Conservation (phyloP, 2,329 filamentous ascomycete genomes). For the Akanthomyces dipterigenus region DNA sequence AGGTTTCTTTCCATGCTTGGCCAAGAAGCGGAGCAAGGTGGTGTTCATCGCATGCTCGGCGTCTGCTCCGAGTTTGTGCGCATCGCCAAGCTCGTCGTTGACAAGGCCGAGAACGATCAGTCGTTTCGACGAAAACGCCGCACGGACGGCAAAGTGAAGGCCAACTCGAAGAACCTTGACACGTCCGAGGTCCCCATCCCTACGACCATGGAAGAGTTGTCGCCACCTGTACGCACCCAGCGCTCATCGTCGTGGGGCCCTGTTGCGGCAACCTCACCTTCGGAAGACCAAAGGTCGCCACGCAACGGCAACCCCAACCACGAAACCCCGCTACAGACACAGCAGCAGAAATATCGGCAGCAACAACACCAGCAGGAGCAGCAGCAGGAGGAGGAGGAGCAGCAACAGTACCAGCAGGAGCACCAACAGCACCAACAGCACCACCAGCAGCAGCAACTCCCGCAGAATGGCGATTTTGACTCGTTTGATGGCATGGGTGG, state of each 20-base stretch:
- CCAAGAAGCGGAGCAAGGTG: conserved; percentile 83
- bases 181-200: conserved; percentile 12
- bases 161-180: conserved; percentile 1
- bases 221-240: conserved; percentile 21
- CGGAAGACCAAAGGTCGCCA: conserved; percentile 2
- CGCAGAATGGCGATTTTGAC: conserved; percentile 34
- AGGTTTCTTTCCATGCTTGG: conserved; percentile 84
- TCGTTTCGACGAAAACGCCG: conserved; percentile 79
- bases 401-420: not conserved
- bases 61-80: conserved; percentile 96
- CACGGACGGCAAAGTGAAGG: conserved; percentile 25
- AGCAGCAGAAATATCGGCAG: not conserved
- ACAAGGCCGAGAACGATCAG: conserved; percentile 83
- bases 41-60: conserved; percentile 86
- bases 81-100: conserved; percentile 83
- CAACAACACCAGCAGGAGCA: conserved; percentile 1
- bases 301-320: not conserved
- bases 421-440: not conserved
- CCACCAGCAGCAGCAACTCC: conserved; percentile 14
- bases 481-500: conserved; percentile 38
- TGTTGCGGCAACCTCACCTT: conserved; percentile 13
- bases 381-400: conserved; percentile 8
- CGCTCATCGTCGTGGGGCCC: conserved; percentile 20
- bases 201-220: conserved; percentile 20
- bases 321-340: not conserved